Base-by-base conservation (phyloP, 257 asterid genomes). In the Verbena officinalis region DNA sequence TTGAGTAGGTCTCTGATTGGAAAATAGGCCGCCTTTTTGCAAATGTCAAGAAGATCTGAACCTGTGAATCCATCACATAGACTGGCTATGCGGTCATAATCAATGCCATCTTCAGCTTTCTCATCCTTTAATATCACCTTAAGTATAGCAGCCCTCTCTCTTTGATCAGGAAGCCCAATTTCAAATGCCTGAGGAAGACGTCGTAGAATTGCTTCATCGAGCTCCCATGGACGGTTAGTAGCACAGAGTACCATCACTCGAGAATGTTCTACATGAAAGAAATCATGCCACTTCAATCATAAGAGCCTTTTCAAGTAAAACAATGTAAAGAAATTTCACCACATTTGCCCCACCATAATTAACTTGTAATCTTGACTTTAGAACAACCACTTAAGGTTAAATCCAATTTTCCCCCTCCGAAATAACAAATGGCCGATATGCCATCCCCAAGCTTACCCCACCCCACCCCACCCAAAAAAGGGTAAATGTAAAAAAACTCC, bases 141-240 rank as follows among this genome's bases (percentile, higher is more conserved):
- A 80, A 94, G 62, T 67, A 94, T 88, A 23, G 82, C 84, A 50
- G 82, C 77, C 76, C 99, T 86, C 76, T 81, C 97, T 42, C 43
- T 76, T 45, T 23, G 74, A 73, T 80, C 83, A 53, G 96, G 99
- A 20, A 79, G 39, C 63, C 97, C 97, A 54, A 94, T 81, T 79
- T 94, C 96, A 80, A 94, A 94, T 59, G 97, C 83, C 80, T 88
- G 99, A 60, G 99, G 96, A 62, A 94, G 86, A 65, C 97, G 97
- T 44, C 97, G 80, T 58, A 94, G 94, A 68, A 93, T 90, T 64
- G 99, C 97, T 76, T 90, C 99, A 74, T 93, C 99, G 61, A 93
- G 99, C 78, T 93, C 97, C 15, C 95, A 93, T 67, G 99, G 99
- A 50, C 95, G 96, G 75, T 93, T 93, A 54, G 99, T 93, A 1